phyloP scores from a whole-genome alignment of 2,329 filamentous ascomycete genomes.

The Coniosporium tulheliwenetii region DNA sequence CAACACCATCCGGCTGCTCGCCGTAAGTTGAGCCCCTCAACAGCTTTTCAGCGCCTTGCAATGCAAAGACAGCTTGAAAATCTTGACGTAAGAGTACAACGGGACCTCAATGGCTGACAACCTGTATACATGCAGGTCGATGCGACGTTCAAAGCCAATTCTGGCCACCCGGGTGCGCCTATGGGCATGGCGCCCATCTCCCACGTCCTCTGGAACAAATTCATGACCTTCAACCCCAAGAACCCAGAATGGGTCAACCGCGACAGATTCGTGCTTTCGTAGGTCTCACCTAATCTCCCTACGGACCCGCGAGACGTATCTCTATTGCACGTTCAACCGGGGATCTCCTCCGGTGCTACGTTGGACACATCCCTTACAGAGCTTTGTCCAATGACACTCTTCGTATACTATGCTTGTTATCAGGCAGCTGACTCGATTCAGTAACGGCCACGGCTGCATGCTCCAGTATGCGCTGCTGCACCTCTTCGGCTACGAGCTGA shows the following conservation, averaged over 20 bases:
- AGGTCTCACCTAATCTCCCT: constrained; percentile 30
- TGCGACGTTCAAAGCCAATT: constrained; percentile 93
- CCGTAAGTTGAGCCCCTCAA: constrained; percentile 47
- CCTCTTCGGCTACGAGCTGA: constrained; percentile 78
- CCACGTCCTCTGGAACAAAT: constrained; percentile 97
- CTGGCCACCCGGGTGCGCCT: constrained; percentile 94
- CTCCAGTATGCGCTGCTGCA: constrained; percentile 97
- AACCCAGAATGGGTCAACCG: constrained; percentile 95
- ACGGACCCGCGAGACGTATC: no score
- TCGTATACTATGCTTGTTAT: no score
- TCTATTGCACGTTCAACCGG: no score
- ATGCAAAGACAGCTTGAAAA: no score
- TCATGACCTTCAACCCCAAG: constrained; percentile 99
- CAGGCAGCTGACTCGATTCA: constrained; percentile 19
- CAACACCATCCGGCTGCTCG: constrained; percentile 94
- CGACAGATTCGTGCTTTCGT: constrained; percentile 98
- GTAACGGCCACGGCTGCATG: constrained; percentile 98
- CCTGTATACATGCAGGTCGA: constrained; percentile 52
- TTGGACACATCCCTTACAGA: no score
- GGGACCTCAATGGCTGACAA: constrained; percentile 16
- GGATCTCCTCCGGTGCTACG: no score
- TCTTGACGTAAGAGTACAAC: no score
- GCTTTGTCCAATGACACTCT: no score
- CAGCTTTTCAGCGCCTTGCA: no score
- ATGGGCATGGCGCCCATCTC: constrained; percentile 94